phyloP scores from a whole-genome alignment of 768 basidiomycete genomes.

The Tulasnella sp. region DNA sequence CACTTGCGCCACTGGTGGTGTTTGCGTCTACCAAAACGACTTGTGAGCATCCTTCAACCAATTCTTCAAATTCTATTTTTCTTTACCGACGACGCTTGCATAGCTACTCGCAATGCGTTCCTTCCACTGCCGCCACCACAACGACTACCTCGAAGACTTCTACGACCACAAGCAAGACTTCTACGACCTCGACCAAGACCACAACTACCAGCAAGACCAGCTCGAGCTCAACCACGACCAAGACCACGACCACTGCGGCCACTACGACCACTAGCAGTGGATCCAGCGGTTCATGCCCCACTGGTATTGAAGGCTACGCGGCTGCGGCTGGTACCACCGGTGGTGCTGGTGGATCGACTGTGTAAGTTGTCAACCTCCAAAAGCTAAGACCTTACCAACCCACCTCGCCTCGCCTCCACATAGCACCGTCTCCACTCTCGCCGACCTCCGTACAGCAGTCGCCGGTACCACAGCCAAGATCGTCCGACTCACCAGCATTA shows the following conservation, averaged over 20 bases:
- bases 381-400: background rate
- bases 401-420: no score
- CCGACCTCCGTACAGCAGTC: constrained; percentile 22
- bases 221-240: background rate
- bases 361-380: constrained; percentile 10
- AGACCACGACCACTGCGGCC: background rate
- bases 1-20: background rate
- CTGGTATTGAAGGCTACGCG: constrained; percentile 15
- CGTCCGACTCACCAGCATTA: constrained; percentile 22
- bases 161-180: background rate
- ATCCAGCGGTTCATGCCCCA: background rate
- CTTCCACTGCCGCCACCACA: background rate
- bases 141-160: background rate
- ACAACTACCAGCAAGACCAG: background rate
- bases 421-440: constrained; percentile 21
- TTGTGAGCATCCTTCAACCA: background rate
- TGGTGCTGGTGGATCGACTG: constrained; percentile 21
- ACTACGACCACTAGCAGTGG: background rate
- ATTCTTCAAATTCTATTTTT: background rate
- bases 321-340: constrained; percentile 23
- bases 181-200: background rate
- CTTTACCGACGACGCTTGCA: background rate
- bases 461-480: constrained; percentile 22
- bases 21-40: constrained; percentile 3
- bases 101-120: background rate